These are phyloP conservation scores for Fremontodendron californicum DNA, from an alignment of 345 rosid species.

Conservation along the genomic window DNA sequence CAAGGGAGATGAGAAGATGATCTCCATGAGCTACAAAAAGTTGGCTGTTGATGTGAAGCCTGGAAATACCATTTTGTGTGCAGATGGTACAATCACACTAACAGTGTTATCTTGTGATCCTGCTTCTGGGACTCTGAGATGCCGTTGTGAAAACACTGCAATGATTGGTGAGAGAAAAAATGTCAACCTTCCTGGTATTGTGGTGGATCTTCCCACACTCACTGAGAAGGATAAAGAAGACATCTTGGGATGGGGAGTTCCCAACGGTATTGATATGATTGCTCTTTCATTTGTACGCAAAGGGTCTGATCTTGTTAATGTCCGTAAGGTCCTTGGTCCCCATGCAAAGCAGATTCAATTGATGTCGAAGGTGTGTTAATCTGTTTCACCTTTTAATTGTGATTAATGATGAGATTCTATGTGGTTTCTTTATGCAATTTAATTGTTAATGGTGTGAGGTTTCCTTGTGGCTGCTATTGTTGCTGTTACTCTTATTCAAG, in stretches of 20 bases:
- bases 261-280: conserved; percentile 80
- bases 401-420: neutral
- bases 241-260: conserved; percentile 85
- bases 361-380: conserved; percentile 74
- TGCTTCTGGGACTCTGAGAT: conserved; percentile 64
- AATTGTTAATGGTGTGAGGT: neutral
- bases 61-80: conserved; percentile 72
- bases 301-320: conserved; percentile 88
- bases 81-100: conserved; percentile 84
- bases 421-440: neutral
- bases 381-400: neutral
- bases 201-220: conserved; percentile 85
- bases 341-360: conserved; percentile 67
- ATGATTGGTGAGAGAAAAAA: conserved; percentile 89
- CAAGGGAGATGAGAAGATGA: conserved; percentile 59
- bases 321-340: conserved; percentile 83
- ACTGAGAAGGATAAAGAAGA: conserved; percentile 89
- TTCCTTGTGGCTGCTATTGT: neutral
- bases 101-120: conserved; percentile 73
- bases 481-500: neutral
- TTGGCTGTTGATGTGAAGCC: conserved; percentile 73
- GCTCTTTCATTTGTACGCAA: conserved; percentile 92
- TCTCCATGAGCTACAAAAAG: conserved; percentile 90
- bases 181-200: conserved; percentile 91
- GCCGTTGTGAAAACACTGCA: conserved; percentile 81